Evolutionary conservation across 2,329 filamentous ascomycete species (phyloP).

Genomic region (Penicillium sp.): DNA sequence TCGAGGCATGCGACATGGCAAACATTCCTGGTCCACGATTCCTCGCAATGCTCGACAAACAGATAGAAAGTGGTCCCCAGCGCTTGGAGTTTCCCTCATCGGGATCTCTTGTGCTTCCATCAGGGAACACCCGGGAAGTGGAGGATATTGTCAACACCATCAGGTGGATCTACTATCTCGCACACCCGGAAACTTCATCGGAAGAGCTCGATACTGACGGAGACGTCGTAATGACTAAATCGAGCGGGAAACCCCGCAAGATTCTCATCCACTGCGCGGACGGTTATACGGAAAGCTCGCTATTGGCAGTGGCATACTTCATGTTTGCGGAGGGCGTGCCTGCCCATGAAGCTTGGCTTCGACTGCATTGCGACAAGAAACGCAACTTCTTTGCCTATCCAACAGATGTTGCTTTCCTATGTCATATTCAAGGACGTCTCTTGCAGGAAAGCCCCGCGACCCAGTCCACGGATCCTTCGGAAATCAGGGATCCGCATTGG

Average conservation of each 20-base stretch:
- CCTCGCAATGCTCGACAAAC: slow-evolving; percentile 62
- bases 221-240: slow-evolving; percentile 53
- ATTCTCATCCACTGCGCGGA: slow-evolving; percentile 92
- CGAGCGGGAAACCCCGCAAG: slow-evolving; percentile 53
- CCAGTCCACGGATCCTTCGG: slow-evolving; percentile 22
- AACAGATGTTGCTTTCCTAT: slow-evolving; percentile 81
- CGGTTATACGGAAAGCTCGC: slow-evolving; percentile 90
- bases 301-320: slow-evolving; percentile 86
- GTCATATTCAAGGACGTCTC: slow-evolving; percentile 70
- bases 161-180: slow-evolving; percentile 82
- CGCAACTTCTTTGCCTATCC: slow-evolving; percentile 97
- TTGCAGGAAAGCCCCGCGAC: slow-evolving; percentile 52
- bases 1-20: slow-evolving; percentile 85
- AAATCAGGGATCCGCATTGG: slow-evolving; percentile 66
- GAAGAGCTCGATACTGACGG: slow-evolving; percentile 50
- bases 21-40: slow-evolving; percentile 68
- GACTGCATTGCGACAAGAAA: slow-evolving; percentile 72
- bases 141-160: slow-evolving; percentile 83
- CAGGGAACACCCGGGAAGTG: slow-evolving; percentile 76
- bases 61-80: slow-evolving; percentile 51
- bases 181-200: slow-evolving; percentile 57
- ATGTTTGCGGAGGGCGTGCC: slow-evolving; percentile 84
- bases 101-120: slow-evolving; percentile 83
- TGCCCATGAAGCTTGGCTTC: slow-evolving; percentile 81
- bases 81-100: slow-evolving; percentile 85